Evolutionary conservation across 768 basidiomycete species (phyloP), one percentile per base, ranked within the genome.

Genomic region (Tulasnella sp.): DNA sequence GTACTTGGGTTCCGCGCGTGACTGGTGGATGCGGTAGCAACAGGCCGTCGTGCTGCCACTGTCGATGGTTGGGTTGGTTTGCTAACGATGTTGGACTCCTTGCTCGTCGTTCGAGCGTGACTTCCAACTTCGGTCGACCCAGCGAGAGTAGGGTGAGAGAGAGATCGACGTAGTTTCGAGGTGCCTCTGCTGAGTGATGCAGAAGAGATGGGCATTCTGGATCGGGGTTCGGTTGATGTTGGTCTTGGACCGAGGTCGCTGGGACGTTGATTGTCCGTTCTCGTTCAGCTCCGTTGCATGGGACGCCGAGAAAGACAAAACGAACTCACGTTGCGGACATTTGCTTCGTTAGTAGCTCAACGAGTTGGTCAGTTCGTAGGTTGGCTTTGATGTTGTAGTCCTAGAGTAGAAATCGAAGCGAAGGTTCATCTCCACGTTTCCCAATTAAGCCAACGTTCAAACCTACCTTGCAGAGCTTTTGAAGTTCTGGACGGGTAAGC

Each of bases 301-400:
- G 49, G 29, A 22, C 54, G 34, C 45, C 54, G 25, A 40, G 31
- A 71, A 76, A 40, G 58, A 19, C 4, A 31, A 11, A 25, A 17
- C 3, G 1, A 3, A 37, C 70, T 54, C 68, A 76, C 76, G 39
- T 31, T 5, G 37, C 38, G 6, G 34, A 36, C 37, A 71, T 31
- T 54, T 70, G 39, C 52, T 76, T 76, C 14, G 38, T 31, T 49
- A 76, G 68, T 71, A 54, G 45, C 17, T 76, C 76, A 8, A 76
- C 76, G 49, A 76, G 76, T 58, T 70, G 67, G 38, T 76, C 76
- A 12, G 76, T 76, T 42, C 70, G 37, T 17, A 76, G 70, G 58
- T 76, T 76, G 25, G 76, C 76, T 42, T 76, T 76, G 38, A 76
- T 72, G 58, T 76, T 76, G 34, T 72, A 39, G n/a, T 76, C 76